Evolutionary conservation across 768 basidiomycete genomes (phyloP), one percentile per base, ranked within the genome.

Genomic region (Baorangia bicolor): DNA sequence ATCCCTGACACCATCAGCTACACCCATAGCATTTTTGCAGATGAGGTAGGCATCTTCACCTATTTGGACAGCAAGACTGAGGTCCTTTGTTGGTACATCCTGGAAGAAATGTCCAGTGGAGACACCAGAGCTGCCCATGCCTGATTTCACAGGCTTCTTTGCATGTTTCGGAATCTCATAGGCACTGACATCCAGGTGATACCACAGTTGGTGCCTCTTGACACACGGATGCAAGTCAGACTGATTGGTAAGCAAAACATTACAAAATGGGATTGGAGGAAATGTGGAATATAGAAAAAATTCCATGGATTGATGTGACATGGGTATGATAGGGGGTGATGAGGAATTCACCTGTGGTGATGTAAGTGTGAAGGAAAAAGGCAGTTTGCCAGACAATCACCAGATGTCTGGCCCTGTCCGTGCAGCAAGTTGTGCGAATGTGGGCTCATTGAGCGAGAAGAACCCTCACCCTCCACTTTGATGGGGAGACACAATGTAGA

Each of bases 1-100:
- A 0, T 94, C 94, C 0, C 95, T 95, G 1, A 98, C 95, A 30
- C 95, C 95, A 67, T 98, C 95, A 4, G 94, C 92, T 10, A 98
- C 88, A 18, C 95, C 95, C 78, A 98, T 87, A 7, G 92, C 90
- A 66, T 94, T 90, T 54, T 86, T 81, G 6, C 83, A 76, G 7
- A 92, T 73, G 58, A 92, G 92, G 66, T 94, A 96, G 5, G 94
- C 91, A 65, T 98, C 94, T 69, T 98, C 94, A 37, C 94, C 94
- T 12, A 97, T 86, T 66, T 92, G 88, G 0, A 88, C 85, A 0
- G 90, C 80, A 13, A 88, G 78, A 34, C 69, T 69, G 41, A 77
- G 73, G 6, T 69, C 71, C 25, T 74, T 69, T 3, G 68, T 41
- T 12, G 74, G 69, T 13, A 42, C 47, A 16, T 75, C 59, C 57